These are phyloP conservation scores for Wallemia mellicola DNA, from an alignment of 1,284 basidiomycete species.

Conservation along the genomic window DNA sequence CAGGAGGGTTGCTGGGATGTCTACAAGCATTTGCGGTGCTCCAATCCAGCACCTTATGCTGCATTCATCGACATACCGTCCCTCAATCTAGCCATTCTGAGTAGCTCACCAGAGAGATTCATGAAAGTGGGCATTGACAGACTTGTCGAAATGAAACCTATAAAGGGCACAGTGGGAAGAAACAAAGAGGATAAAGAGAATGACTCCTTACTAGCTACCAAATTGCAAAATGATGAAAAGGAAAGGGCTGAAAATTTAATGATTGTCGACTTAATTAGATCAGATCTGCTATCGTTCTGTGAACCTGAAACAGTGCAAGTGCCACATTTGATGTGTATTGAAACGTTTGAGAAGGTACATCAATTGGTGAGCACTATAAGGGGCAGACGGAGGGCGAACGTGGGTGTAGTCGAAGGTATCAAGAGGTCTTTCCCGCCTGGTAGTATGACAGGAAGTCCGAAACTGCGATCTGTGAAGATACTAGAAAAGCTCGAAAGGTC, in stretches of 20 bases:
- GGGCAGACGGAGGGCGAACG: slow-evolving; percentile 23
- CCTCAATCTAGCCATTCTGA: slow-evolving; percentile 35
- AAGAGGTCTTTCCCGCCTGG: slow-evolving; percentile 61
- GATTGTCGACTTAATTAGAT: slow-evolving; percentile 90
- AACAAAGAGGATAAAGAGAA: slow-evolving; percentile 11
- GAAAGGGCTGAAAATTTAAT: slow-evolving; percentile 93
- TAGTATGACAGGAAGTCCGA: slow-evolving; percentile 94
- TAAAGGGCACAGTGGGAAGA: slow-evolving; percentile 45
- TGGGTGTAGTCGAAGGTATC: slow-evolving; percentile 37
- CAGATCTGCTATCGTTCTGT: slow-evolving; percentile 50
- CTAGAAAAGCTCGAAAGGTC: slow-evolving; percentile 47
- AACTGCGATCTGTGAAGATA: slow-evolving; percentile 72
- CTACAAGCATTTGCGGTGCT: slow-evolving; percentile 27
- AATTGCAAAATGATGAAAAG: slow-evolving; percentile 42
- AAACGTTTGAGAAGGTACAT: slow-evolving; percentile 84
- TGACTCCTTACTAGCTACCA: slow-evolving; percentile 13
- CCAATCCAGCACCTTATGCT: slow-evolving; percentile 76
- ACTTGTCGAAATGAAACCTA: slow-evolving; percentile 54
- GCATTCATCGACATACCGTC: slow-evolving; percentile 42
- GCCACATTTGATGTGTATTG: slow-evolving; percentile 57
- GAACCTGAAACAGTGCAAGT: slow-evolving; percentile 42
- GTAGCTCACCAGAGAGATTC: slow-evolving; percentile 69
- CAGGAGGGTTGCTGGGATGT: slow-evolving; percentile 9
- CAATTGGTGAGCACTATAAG: slow-evolving; percentile 84
- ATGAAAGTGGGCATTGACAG: slow-evolving; percentile 47